A percentile compares a stretch with the other conserved stretches of the same genome.
These are phyloP conservation scores for Schoenoplectus triqueter DNA, from an alignment of 202 grass and related monocot genomes.

Conservation along the genomic window DNA sequence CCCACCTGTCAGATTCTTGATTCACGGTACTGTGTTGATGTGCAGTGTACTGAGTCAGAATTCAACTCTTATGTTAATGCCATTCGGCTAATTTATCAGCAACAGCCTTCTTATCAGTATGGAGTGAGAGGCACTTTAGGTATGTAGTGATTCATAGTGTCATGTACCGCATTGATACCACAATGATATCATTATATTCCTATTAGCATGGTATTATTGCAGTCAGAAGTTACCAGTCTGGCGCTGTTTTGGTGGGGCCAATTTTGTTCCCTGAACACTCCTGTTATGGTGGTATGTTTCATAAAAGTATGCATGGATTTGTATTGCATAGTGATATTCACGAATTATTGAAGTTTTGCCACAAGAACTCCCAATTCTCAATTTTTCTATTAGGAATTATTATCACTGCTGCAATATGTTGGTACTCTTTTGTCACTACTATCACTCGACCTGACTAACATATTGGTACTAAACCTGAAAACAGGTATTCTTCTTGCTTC, in stretches of 20 bases:
- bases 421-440: background rate
- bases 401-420: background rate
- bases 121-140: slow-evolving; percentile 73
- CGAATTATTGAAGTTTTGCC: background rate
- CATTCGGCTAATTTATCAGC: slow-evolving; percentile 73
- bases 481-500: slow-evolving; percentile 60
- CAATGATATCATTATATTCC: background rate
- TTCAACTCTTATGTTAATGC: slow-evolving; percentile 70
- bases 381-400: too few relatives aligned
- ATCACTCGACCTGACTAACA: background rate
- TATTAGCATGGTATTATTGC: background rate
- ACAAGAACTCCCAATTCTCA: background rate
- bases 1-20: slow-evolving; percentile 95
- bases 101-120: slow-evolving; percentile 63
- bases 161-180: background rate
- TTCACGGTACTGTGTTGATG: slow-evolving; percentile 81
- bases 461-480: background rate
- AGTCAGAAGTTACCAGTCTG: background rate
- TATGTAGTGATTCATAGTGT: background rate
- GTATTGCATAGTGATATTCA: slow-evolving; percentile 9
- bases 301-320: background rate
- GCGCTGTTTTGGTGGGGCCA: background rate
- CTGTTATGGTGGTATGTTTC: background rate
- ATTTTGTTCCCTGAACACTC: background rate
- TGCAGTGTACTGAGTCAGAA: slow-evolving; percentile 65